Conservation (phyloP, 352 stramenopile species). For the Bremia lactucae region DNA sequence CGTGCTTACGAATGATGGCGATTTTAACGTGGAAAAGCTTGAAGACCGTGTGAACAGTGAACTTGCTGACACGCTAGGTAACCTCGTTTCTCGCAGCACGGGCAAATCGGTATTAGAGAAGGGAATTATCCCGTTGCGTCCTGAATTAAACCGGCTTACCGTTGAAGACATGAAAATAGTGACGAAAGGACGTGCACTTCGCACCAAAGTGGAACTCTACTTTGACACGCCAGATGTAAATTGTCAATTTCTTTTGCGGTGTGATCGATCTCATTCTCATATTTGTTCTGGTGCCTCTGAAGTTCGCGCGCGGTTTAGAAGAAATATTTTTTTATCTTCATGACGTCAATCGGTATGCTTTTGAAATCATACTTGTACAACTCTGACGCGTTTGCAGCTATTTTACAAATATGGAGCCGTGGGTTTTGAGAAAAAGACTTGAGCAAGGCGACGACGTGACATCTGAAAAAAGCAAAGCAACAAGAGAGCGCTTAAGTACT, state of each 20-base stretch:
- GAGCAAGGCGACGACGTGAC: slow-evolving; percentile 21
- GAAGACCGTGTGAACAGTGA: slow-evolving; percentile 95
- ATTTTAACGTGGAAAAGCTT: slow-evolving; percentile 80
- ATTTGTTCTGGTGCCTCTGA: slow-evolving; percentile 4
- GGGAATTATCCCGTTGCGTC: slow-evolving; percentile 33
- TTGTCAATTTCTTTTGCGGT: slow-evolving; percentile 1
- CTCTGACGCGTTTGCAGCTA: too few relatives aligned
- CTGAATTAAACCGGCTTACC: slow-evolving; percentile 20
- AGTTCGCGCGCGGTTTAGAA: slow-evolving; percentile 64
- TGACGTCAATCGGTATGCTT: slow-evolving; percentile 57
- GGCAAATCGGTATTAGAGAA: slow-evolving; percentile 50
- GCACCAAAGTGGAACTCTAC: slow-evolving; percentile 26
- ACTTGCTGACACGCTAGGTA: slow-evolving; percentile 85
- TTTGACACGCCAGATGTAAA: slow-evolving; percentile 70
- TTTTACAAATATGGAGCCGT: slow-evolving; percentile 72
- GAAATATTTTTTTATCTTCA: slow-evolving; percentile 74
- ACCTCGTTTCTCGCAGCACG: slow-evolving; percentile 72
- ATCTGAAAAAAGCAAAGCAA: slow-evolving; percentile 19
- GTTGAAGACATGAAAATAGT: slow-evolving; percentile 47
- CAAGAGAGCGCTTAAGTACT: slow-evolving; percentile 42
- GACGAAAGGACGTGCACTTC: slow-evolving; percentile 36
- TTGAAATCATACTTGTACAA: not conserved
- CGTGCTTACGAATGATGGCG: slow-evolving; percentile 92
- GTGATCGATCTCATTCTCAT: not conserved
- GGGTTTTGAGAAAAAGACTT: slow-evolving; percentile 61